Percentiles rank a stretch among this genome's conserved stretches.
These are phyloP conservation scores for Nitzschia inconspicua DNA, from an alignment of 108 stramenopile species.

Conservation along the genomic window DNA sequence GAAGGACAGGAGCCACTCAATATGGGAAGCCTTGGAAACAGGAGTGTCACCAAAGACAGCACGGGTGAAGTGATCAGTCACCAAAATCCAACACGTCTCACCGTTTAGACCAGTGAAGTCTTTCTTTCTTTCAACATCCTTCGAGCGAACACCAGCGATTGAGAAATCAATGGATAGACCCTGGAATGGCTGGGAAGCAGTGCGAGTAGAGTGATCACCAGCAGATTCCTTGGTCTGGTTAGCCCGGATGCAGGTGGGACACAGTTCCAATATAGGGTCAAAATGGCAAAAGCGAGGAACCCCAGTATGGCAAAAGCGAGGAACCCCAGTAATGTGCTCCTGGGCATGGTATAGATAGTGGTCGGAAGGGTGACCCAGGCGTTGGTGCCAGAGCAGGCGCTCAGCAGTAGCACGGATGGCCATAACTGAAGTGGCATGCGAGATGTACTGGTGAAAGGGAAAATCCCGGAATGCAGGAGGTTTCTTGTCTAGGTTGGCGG, in stretches of 20 bases:
- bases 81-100: conserved; percentile 19
- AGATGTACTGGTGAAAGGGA: too few species aligned
- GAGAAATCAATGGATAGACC: background rate
- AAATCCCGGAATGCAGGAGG: too few species aligned
- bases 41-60: too few species aligned
- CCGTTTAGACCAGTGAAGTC: conserved; percentile 21
- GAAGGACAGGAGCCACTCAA: too few species aligned
- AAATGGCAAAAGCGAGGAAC: background rate
- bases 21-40: too few species aligned
- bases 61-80: conserved; percentile 21
- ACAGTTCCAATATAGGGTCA: background rate
- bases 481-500: too few species aligned
- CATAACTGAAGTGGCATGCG: too few species aligned
- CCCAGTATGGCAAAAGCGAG: too few species aligned
- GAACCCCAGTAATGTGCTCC: conserved; percentile 12
- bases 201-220: conserved; percentile 7
- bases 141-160: too few species aligned
- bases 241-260: conserved; percentile 28
- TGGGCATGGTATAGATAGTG: conserved; percentile 17
- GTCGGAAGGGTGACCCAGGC: conserved; percentile 15
- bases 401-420: too few species aligned
- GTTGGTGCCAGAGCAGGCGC: conserved; percentile 36
- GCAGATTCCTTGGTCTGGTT: conserved; percentile 26
- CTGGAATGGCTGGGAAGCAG: background rate
- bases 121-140: background rate